Evolutionary conservation across 2,329 filamentous ascomycete genomes (phyloP).

Genomic region (Akanthomyces dipterigenus): DNA sequence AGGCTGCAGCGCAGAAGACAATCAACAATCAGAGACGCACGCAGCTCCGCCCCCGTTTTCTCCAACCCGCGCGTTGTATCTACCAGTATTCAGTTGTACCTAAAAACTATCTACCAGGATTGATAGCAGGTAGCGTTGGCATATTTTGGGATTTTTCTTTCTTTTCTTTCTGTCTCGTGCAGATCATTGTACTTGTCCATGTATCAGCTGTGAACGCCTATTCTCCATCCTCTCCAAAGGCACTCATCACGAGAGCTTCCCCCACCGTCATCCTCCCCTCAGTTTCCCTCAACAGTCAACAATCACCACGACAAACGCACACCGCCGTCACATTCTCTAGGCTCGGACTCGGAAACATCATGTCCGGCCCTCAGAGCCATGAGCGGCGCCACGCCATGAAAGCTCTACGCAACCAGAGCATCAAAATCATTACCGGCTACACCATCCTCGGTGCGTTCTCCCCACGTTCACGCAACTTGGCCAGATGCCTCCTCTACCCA

Average conservation of each 20-base stretch:
- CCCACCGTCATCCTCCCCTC: too few relatives aligned
- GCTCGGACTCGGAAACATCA: neutral
- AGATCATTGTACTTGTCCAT: too few relatives aligned
- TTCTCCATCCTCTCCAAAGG: too few relatives aligned
- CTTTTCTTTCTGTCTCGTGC: too few relatives aligned
- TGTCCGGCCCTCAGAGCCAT: neutral
- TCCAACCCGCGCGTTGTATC: neutral
- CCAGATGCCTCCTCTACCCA: neutral
- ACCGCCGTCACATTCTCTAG: neutral
- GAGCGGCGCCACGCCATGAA: conserved; percentile 4
- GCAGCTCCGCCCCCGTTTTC: neutral
- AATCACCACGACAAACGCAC: neutral
- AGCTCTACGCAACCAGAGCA: conserved; percentile 4
- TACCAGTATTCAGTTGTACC: too few relatives aligned
- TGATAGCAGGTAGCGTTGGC: too few relatives aligned
- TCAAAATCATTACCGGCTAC: conserved; percentile 9
- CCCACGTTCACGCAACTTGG: neutral
- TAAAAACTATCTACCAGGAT: too few relatives aligned
- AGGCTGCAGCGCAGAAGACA: neutral
- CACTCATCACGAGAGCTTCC: too few relatives aligned
- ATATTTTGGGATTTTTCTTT: too few relatives aligned
- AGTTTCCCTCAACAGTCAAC: neutral
- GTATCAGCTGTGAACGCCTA: too few relatives aligned
- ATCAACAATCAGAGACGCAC: neutral
- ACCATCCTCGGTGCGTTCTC: conserved; percentile 6